Evolutionary conservation across 2,329 filamentous ascomycete genomes (phyloP).

Genomic region (Alternaria dauci): DNA sequence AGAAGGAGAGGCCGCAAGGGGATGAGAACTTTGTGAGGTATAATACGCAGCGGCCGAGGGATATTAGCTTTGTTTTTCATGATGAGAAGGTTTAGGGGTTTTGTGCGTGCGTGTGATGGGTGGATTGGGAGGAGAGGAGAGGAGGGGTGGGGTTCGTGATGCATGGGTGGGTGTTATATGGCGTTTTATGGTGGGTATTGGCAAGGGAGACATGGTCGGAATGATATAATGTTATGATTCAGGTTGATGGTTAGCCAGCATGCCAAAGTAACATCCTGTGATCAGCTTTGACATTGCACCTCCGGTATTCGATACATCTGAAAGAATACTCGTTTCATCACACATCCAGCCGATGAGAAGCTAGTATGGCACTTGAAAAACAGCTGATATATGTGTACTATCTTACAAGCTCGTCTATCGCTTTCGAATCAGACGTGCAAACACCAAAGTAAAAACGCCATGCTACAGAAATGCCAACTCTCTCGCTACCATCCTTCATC

Average conservation of each 20-base stretch:
- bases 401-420: constrained; percentile 12
- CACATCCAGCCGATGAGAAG: neutral
- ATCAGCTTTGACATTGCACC: too few species aligned
- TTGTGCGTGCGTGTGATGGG: neutral
- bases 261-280: neutral
- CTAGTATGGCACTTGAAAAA: constrained; percentile 1
- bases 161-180: neutral
- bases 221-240: neutral
- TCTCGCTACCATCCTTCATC: neutral
- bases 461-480: constrained; percentile 8
- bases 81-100: constrained; percentile 71
- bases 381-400: constrained; percentile 10
- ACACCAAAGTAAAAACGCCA: constrained; percentile 13
- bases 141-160: neutral
- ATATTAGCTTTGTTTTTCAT: constrained; percentile 94
- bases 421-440: neutral
- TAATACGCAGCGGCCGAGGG: constrained; percentile 80
- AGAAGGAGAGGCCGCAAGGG: constrained; percentile 87
- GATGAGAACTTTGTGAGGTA: constrained; percentile 87
- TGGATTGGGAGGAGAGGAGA: constrained; percentile 7
- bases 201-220: neutral
- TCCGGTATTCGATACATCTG: too few species aligned
- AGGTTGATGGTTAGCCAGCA: neutral
- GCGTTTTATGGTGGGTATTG: neutral
- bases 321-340: neutral